Base-by-base conservation (phyloP, 306 rosid genomes). In the Pyrus communis region DNA sequence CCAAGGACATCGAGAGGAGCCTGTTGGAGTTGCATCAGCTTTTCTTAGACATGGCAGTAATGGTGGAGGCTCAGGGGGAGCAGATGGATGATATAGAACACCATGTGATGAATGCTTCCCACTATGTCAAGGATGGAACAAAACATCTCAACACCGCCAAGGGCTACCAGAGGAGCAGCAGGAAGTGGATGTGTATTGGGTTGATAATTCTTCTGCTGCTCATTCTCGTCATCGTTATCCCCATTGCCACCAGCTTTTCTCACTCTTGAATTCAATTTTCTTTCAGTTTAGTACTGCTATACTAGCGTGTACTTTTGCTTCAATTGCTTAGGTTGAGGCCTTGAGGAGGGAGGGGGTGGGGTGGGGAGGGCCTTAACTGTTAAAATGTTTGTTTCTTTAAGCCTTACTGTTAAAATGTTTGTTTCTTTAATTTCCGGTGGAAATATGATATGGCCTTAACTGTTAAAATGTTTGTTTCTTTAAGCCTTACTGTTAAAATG, bases 31-130 rank as follows among this genome's bases (percentile, higher is more conserved):
- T 93, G 43, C 98, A 93, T 59, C 93, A 91, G 74, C 88, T 93
- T 81, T 93, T 91, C 38, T 63, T 93, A 79, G 97, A 93, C 55
- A 93, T 93, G 98, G 97, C 97, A 19, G 98, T 93, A 9, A 86
- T 91, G 98, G 98, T 93, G 75, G 98, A 93, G 69, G 93, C 93
- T 2, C 98, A 93, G 35, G 98, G 97, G 12, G 98, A 91, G 81
- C 84, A 93, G 72, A 91, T 93, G 96, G 97, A 93, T 67, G 91
- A 93, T 55, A 93, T 93, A 59, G 97, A 93, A 38, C 98, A 91
- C 43, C 97, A 93, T 46, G 97, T 93, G 5, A 46, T 93, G 46
- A 89, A 88, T 78, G 87, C 98, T 63, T 78, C 91, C 0, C 87
- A 88, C 6, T 93, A 91, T 79, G 97, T 93, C 1, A 89, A 78